Percentiles rank a stretch among this genome's conserved stretches.
phyloP scores from a whole-genome alignment of 345 rosid genomes.

The Syzygium aromaticum region DNA sequence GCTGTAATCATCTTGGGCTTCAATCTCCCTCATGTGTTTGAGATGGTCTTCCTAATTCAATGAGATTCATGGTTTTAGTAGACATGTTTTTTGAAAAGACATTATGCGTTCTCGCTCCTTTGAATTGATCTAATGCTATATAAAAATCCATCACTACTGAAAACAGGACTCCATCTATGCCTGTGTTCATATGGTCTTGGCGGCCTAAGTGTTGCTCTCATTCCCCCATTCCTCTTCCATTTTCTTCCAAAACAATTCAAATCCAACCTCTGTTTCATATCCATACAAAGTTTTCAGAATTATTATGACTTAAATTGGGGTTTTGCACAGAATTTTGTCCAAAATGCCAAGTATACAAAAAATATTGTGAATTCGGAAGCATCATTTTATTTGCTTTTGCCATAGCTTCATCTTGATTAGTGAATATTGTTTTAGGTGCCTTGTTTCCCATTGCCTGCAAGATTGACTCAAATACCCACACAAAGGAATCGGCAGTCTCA shows the following conservation, averaged over 20 bases:
- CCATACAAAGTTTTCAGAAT: background rate
- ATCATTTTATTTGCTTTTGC: background rate
- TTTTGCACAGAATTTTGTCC: background rate
- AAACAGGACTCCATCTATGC: background rate
- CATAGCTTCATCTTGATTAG: background rate
- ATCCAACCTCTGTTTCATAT: background rate
- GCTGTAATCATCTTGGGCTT: background rate
- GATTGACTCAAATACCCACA: background rate
- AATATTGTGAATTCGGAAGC: background rate
- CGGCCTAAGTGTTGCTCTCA: background rate
- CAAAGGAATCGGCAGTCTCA: background rate
- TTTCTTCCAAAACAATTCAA: background rate
- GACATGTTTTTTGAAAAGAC: background rate
- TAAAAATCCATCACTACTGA: background rate
- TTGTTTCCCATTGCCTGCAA: background rate
- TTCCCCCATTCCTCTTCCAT: background rate
- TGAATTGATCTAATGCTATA: background rate
- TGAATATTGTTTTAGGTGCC: background rate
- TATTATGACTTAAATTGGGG: background rate
- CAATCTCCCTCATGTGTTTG: background rate
- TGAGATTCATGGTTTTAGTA: background rate
- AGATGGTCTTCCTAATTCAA: background rate
- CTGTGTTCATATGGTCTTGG: background rate
- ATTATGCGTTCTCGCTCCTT: background rate
- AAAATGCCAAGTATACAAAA: background rate